Evolutionary conservation across 2,329 filamentous ascomycete genomes (phyloP), one percentile per base, ranked within the genome.

Genomic region (Echinosphaeria canescens): DNA sequence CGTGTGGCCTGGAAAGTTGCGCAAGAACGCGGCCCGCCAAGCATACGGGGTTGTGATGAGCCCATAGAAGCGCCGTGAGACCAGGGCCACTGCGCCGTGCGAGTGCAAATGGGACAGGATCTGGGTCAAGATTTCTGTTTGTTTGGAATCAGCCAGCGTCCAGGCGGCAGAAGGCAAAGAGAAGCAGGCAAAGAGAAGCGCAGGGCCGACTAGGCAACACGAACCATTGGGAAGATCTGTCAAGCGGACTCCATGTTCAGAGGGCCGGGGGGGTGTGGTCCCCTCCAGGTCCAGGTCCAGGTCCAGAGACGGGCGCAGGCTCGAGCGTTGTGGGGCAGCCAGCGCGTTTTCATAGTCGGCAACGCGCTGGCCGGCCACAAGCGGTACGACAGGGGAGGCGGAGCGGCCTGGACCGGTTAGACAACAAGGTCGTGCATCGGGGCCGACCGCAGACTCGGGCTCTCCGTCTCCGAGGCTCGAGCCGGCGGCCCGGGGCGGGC

Each of bases 1-100:
- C 40, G 74, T 64, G 14, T 75, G 67, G 2, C 78, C 82, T 0
- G 80, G 80, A 38, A 95, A 98, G 50, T 73, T 85, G 33, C 84
- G 80, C 37, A 80, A 65, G 43, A 95, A 95, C 5, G 84, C 85
- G 43, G 82, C 78, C 34, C 81, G 71, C 85, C 85, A 95, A 6
- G 82, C 82, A 50, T 93, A 81, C 11, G 84, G 80, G 2, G 79
- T 85, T 4, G 81, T 92, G 29, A 95, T 75, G 22, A 95, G 58
- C 27, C 63, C 61, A 47, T 91, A 79, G 43, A 95, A 90, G 29
- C 79, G 75, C 40, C 72, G 79, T 18, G 80, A 93, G 16, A 95
- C 81, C 27, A 91, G 62, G 12, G 82, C 75, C 9, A 92, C 74
- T 8, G 75, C 66, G 12, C 75, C 71, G 38, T 95, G 66, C 14